A percentile compares a stretch with the other conserved stretches of the same genome.
These are phyloP conservation scores for Prototheca cutis DNA, from an alignment of 163 green algal species.

Conservation along the genomic window DNA sequence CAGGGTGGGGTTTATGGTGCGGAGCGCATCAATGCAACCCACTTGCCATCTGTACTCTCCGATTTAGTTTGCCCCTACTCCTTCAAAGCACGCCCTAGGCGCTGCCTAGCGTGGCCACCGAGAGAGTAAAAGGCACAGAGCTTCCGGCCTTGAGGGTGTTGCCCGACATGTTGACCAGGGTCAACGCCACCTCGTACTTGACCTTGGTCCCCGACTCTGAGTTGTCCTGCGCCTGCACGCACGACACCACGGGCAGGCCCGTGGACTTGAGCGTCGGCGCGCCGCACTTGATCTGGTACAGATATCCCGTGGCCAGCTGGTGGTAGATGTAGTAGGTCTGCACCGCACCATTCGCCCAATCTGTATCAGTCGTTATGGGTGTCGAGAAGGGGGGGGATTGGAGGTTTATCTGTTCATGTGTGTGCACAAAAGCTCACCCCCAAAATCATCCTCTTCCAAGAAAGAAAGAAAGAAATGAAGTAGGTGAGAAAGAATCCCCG, in stretches of 20 bases:
- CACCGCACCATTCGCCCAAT: conserved; percentile 7
- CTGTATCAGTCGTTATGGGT: too few species aligned
- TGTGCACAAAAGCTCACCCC: too few species aligned
- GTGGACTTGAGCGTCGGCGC: not conserved
- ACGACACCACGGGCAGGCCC: conserved; percentile 4
- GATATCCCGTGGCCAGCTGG: conserved; percentile 14
- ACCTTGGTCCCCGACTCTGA: not conserved
- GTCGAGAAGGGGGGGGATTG: too few species aligned
- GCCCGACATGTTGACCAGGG: conserved; percentile 20
- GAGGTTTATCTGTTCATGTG: too few species aligned
- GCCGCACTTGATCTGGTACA: conserved; percentile 22
- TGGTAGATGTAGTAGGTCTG: conserved; percentile 12
- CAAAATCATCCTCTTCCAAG: too few species aligned
- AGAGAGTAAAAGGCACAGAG: conserved; percentile 7
- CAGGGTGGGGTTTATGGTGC: too few species aligned
- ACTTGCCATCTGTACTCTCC: too few species aligned
- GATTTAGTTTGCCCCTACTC: too few species aligned
- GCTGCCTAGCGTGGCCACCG: conserved; percentile 10
- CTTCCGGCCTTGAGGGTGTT: conserved; percentile 6
- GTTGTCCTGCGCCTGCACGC: conserved; percentile 15
- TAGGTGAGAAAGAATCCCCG: too few species aligned
- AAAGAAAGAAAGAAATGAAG: too few species aligned
- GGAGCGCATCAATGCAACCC: too few species aligned
- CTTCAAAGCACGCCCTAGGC: too few species aligned
- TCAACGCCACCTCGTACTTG: conserved; percentile 10